phyloP scores from a whole-genome alignment of 495 filamentous ascomycete species.

The Friedmanniomyces endolithicus region DNA sequence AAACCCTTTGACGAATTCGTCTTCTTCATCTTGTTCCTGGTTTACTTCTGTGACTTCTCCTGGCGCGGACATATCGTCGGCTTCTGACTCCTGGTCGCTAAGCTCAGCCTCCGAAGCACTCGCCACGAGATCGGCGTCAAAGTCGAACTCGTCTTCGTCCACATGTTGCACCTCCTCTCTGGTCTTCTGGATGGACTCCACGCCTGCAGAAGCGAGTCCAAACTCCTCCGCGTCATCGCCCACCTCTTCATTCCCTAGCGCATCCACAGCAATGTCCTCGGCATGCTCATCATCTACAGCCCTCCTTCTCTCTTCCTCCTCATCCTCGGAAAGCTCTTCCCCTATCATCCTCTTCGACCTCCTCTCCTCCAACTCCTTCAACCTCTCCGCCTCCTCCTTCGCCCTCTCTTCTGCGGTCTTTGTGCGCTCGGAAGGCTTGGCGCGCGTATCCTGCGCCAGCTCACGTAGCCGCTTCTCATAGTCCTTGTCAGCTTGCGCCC shows the following conservation, averaged over 20 bases:
- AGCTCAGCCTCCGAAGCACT: slow-evolving; percentile 49
- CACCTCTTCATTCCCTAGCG: slow-evolving; percentile 15
- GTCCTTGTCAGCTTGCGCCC: slow-evolving; percentile 55
- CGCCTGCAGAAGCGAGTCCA: slow-evolving; percentile 30
- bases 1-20: slow-evolving; percentile 57
- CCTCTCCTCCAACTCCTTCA: slow-evolving; percentile 70
- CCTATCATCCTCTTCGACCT: slow-evolving; percentile 63
- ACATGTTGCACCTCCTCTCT: slow-evolving; percentile 43
- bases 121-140: slow-evolving; percentile 75
- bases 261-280: slow-evolving; percentile 18
- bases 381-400: slow-evolving; percentile 55
- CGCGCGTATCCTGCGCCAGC: slow-evolving; percentile 67
- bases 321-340: slow-evolving; percentile 29
- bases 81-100: slow-evolving; percentile 43
- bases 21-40: slow-evolving; percentile 41
- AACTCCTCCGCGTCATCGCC: slow-evolving; percentile 31
- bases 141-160: slow-evolving; percentile 83
- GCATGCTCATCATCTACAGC: slow-evolving; percentile 20
- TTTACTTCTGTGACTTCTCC: slow-evolving; percentile 6
- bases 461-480: slow-evolving; percentile 76
- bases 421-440: slow-evolving; percentile 71
- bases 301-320: slow-evolving; percentile 4
- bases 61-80: slow-evolving; percentile 1
- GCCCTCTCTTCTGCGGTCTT: slow-evolving; percentile 84
- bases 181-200: slow-evolving; percentile 7